Evolutionary conservation across 2,329 filamentous ascomycete species (phyloP).

Genomic region (Pleurostoma richardsiae): DNA sequence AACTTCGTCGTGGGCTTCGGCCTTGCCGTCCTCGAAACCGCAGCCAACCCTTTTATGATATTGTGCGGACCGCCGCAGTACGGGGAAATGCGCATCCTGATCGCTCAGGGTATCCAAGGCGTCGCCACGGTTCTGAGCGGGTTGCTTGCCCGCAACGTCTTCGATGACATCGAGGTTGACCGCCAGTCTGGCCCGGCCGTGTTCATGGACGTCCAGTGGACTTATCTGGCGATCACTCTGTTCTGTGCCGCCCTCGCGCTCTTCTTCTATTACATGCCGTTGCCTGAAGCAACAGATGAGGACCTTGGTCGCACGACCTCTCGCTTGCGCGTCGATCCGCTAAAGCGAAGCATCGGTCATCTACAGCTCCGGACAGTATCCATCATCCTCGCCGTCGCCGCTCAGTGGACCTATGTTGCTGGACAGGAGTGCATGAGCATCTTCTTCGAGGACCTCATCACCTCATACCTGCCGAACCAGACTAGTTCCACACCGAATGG

Average conservation of each 20-base stretch:
- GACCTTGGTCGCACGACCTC: constrained; percentile 46
- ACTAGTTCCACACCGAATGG: constrained; percentile 8
- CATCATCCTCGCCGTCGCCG: constrained; percentile 65
- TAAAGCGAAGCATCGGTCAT: constrained; percentile 42
- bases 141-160: constrained; percentile 66
- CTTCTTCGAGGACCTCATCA: constrained; percentile 51
- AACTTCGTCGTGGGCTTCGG: constrained; percentile 74
- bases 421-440: constrained; percentile 63
- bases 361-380: constrained; percentile 49
- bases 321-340: constrained; percentile 43
- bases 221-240: constrained; percentile 74
- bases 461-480: constrained; percentile 26
- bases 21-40: constrained; percentile 72
- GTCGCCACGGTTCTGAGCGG: constrained; percentile 68
- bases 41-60: constrained; percentile 68
- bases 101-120: constrained; percentile 74
- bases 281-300: constrained; percentile 54
- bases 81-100: constrained; percentile 67
- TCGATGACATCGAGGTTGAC: constrained; percentile 47
- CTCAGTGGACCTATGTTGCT: constrained; percentile 76
- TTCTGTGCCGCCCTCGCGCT: constrained; percentile 67
- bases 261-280: constrained; percentile 64
- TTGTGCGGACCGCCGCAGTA: constrained; percentile 71
- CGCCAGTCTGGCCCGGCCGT: constrained; percentile 24
- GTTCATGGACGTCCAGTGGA: constrained; percentile 76